Evolutionary conservation across 352 stramenopile genomes (phyloP), one percentile per base, ranked within the genome.

Genomic region (Pythium phragmiticola): DNA sequence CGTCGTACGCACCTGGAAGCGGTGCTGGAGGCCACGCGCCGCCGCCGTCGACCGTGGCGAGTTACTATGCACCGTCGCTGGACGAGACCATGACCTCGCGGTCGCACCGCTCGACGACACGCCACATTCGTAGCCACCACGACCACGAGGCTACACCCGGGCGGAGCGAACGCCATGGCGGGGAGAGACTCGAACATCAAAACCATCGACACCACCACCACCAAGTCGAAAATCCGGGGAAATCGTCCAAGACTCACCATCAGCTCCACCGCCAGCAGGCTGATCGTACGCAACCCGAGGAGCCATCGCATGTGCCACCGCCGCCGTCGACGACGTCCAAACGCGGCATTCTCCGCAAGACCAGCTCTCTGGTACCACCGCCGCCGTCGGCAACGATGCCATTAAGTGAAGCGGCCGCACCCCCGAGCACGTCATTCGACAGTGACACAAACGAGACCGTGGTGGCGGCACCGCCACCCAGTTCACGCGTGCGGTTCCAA

Each of bases 401-500:
- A 3, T 23, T 19, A 26, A 60, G 36, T 7, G 28, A 13, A 42
- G 26, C 11, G 49, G 11, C 34, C 34, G 34, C 34, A 39, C 34
- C 7, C 34, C 7, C 34, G 1, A 39, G 34, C 7, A 11, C 34
- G 11, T 14, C 34, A 6, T 2, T 9, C n/a, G 33, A 45, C 0
- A 19, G 23, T 11, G 49, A 48, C 37, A 39, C 26, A 28, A 53
- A 26, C 28, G 36, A 51, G 21, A 21, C 48, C 41, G 5, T 11
- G 26, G 36, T 65, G 5, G 55, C 77, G 4, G 60, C 73, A 13
- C 59, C 74, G 47, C 83, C 82, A 11, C 77, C 78, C 1, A 79
- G 66, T 53, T 76, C 69, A 14, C 72, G 72, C 37, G 74, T 86
- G 23, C 76, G 72, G 2, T 78, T 75, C 26, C 34, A 66, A 2